Evolutionary conservation across 192 early-diverging fungal genomes (phyloP).

Genomic region (Coemansia sp.): DNA sequence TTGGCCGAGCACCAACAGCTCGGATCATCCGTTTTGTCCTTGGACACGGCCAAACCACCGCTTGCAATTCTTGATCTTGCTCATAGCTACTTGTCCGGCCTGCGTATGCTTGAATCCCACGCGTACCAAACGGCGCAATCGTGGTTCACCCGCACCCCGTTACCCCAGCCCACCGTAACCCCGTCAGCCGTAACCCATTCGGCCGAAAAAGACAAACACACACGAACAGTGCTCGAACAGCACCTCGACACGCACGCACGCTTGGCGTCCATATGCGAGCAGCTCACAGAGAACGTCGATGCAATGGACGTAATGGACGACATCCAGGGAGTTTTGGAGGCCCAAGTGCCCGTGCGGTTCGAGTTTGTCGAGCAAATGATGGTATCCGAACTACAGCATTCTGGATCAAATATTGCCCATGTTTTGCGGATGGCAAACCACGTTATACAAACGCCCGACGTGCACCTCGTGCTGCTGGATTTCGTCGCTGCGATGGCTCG

Average conservation of each 20-base stretch:
- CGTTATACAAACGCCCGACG: slow-evolving; percentile 41
- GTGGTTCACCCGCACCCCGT: slow-evolving; percentile 26
- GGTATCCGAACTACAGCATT: slow-evolving; percentile 20
- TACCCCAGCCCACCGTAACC: neutral
- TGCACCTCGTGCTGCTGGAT: slow-evolving; percentile 22
- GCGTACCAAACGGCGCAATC: slow-evolving; percentile 18
- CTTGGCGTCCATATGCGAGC: slow-evolving; percentile 20
- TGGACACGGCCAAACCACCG: slow-evolving; percentile 11
- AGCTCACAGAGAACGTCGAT: slow-evolving; percentile 11
- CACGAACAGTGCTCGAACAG: slow-evolving; percentile 10
- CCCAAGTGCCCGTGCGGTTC: slow-evolving; percentile 30
- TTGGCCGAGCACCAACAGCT: slow-evolving; percentile 26
- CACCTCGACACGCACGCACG: slow-evolving; percentile 26
- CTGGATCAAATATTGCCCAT: neutral
- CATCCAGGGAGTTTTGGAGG: slow-evolving; percentile 23
- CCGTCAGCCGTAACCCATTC: slow-evolving; percentile 16
- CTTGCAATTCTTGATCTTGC: slow-evolving; percentile 23
- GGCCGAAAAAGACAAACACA: slow-evolving; percentile 33
- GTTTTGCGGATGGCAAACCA: slow-evolving; percentile 32
- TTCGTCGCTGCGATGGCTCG: no score
- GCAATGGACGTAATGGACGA: slow-evolving; percentile 11
- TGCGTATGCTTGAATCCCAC: slow-evolving; percentile 37
- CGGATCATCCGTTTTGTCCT: slow-evolving; percentile 5
- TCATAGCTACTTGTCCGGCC: slow-evolving; percentile 37
- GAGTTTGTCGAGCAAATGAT: slow-evolving; percentile 42